phyloP scores from a whole-genome alignment of 306 rosid species.

The Fagus crenata region DNA sequence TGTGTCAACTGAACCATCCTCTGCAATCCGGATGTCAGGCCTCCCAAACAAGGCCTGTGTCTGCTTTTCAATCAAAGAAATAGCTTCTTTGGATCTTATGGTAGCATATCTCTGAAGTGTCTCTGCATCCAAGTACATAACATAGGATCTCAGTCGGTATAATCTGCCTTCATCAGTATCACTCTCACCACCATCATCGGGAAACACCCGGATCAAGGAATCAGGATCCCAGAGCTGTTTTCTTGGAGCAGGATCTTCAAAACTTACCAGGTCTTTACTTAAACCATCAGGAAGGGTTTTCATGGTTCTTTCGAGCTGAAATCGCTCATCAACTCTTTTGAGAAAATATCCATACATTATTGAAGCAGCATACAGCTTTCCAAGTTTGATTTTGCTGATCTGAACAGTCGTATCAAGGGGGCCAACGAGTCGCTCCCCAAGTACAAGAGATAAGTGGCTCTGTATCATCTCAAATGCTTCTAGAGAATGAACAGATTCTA shows the following conservation, averaged over 20 bases:
- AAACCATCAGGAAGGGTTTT: constrained; percentile 74
- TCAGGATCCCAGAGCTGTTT: constrained; percentile 89
- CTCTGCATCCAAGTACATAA: constrained; percentile 79
- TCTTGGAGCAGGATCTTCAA: constrained; percentile 52
- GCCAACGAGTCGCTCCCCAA: constrained; percentile 73
- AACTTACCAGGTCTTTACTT: constrained; percentile 40
- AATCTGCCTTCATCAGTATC: constrained; percentile 44
- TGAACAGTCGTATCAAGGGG: constrained; percentile 71
- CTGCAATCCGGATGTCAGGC: constrained; percentile 64
- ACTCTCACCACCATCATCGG: constrained; percentile 40
- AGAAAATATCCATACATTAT: constrained; percentile 96
- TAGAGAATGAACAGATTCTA: constrained; percentile 76
- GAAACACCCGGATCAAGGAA: constrained; percentile 65
- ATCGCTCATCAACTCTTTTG: constrained; percentile 88
- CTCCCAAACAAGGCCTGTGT: constrained; percentile 87
- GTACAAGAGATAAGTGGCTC: constrained; percentile 74
- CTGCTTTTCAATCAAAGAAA: constrained; percentile 90
- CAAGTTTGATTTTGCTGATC: constrained; percentile 89
- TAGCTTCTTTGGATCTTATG: constrained; percentile 84
- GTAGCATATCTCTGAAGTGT: constrained; percentile 87
- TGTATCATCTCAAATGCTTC: constrained; percentile 96
- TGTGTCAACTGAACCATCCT: constrained; percentile 71
- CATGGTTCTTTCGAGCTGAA: constrained; percentile 81
- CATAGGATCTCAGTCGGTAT: constrained; percentile 65
- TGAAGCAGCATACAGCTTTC: constrained; percentile 96